Conservation (phyloP, 2,329 filamentous ascomycete species). For the Xylariomycetidae sp. region DNA sequence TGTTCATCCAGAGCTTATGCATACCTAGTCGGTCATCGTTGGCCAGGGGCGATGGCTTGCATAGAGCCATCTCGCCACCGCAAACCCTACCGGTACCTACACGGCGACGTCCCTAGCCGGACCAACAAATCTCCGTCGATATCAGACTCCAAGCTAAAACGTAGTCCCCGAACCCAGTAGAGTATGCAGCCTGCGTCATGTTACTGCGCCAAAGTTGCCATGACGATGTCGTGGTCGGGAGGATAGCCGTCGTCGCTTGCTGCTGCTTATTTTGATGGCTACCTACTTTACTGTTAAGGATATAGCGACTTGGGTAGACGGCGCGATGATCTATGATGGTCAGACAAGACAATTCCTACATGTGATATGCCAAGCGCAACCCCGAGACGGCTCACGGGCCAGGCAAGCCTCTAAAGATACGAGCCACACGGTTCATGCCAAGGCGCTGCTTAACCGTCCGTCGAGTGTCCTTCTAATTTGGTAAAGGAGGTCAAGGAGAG, state of each 20-base stretch:
- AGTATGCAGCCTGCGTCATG: background rate
- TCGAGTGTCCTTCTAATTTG: conserved; percentile 11
- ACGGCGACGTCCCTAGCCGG: too few species aligned
- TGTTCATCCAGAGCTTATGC: too few species aligned
- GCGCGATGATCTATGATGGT: too few species aligned
- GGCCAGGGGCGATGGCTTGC: too few species aligned
- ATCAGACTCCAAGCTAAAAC: too few species aligned
- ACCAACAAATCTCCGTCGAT: too few species aligned
- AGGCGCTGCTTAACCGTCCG: conserved; percentile 6
- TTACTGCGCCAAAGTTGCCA: background rate
- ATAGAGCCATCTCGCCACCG: too few species aligned
- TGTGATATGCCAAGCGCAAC: background rate
- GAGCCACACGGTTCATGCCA: conserved; percentile 17
- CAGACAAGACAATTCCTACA: too few species aligned
- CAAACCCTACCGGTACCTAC: too few species aligned
- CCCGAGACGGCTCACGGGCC: background rate
- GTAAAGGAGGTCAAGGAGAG: too few species aligned
- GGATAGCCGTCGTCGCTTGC: background rate
- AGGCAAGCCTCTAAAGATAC: conserved; percentile 8
- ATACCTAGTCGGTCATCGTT: too few species aligned
- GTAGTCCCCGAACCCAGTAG: background rate
- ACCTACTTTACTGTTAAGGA: background rate
- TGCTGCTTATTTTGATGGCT: background rate
- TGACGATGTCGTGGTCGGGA: background rate
- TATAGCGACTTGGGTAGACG: too few species aligned